Conservation (phyloP, 1,284 basidiomycete species). For the Cystobasidium sp. region DNA sequence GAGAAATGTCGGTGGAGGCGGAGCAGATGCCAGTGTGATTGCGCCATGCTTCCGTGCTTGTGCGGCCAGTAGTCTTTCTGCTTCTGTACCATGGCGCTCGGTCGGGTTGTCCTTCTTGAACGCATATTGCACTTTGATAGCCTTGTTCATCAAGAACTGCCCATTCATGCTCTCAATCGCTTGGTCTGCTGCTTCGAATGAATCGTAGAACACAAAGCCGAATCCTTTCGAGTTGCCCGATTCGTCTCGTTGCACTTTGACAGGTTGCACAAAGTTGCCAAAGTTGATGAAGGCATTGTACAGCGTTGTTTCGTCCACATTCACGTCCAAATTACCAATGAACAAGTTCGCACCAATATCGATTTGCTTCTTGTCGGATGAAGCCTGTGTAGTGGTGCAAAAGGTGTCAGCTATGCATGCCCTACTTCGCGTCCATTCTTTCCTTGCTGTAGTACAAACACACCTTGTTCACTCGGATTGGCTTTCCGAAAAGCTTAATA, state of each 20-base stretch:
- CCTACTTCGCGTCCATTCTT: not conserved
- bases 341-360: constrained; percentile 98
- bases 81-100: constrained; percentile 92
- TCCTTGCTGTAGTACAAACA: constrained; percentile 50
- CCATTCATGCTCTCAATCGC: constrained; percentile 96
- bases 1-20: constrained; percentile 41
- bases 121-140: constrained; percentile 93
- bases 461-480: constrained; percentile 96
- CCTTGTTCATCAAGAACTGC: constrained; percentile 97
- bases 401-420: not conserved
- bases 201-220: constrained; percentile 94
- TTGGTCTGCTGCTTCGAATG: constrained; percentile 95
- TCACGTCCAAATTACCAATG: constrained; percentile 90
- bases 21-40: constrained; percentile 33
- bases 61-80: constrained; percentile 89
- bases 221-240: constrained; percentile 73
- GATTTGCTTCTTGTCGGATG: constrained; percentile 95
- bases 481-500: constrained; percentile 98
- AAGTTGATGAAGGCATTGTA: constrained; percentile 96
- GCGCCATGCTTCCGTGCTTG: constrained; percentile 84
- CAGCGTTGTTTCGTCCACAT: constrained; percentile 87
- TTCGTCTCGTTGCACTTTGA: constrained; percentile 69
- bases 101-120: constrained; percentile 99
- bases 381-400: constrained; percentile 64
- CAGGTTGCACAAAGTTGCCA: constrained; percentile 88